Evolutionary conservation across 2,329 filamentous ascomycete genomes (phyloP).

Genomic region (Aspergillus sp.): DNA sequence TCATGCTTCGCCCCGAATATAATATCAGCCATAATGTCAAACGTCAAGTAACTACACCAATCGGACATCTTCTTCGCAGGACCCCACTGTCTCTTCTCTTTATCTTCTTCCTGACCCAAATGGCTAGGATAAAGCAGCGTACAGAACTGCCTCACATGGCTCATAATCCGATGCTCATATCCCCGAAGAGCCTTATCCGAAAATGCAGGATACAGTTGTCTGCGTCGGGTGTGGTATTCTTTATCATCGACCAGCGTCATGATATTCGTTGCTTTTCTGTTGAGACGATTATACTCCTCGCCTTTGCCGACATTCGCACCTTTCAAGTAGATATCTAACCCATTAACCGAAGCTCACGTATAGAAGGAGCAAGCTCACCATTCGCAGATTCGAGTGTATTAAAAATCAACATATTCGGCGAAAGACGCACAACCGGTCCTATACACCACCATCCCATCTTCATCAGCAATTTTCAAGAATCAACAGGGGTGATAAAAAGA

Average conservation of each 20-base stretch:
- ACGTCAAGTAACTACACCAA: constrained; percentile 23
- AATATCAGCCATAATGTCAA: constrained; percentile 31
- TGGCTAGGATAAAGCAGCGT: not conserved
- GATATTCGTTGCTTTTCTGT: too few relatives aligned
- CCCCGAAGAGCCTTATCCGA: constrained; percentile 12
- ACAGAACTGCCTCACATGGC: constrained; percentile 4
- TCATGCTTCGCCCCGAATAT: constrained; percentile 28
- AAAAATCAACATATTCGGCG: not conserved
- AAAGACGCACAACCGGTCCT: not conserved
- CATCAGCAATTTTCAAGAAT: not conserved
- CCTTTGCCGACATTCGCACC: not conserved
- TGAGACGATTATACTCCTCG: not conserved
- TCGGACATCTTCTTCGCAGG: constrained; percentile 11
- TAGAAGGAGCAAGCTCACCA: not conserved
- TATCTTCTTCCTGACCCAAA: not conserved
- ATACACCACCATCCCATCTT: not conserved
- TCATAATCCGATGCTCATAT: constrained; percentile 10
- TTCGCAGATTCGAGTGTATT: not conserved
- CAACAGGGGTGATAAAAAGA: too few relatives aligned
- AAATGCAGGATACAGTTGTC: constrained; percentile 13
- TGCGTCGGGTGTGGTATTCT: not conserved
- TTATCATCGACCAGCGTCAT: not conserved
- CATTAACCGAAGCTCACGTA: too few relatives aligned
- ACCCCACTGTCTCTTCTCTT: not conserved
- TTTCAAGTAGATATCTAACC: not conserved